phyloP scores from a whole-genome alignment of 306 rosid genomes.

The Cyamopsis tetragonoloba region DNA sequence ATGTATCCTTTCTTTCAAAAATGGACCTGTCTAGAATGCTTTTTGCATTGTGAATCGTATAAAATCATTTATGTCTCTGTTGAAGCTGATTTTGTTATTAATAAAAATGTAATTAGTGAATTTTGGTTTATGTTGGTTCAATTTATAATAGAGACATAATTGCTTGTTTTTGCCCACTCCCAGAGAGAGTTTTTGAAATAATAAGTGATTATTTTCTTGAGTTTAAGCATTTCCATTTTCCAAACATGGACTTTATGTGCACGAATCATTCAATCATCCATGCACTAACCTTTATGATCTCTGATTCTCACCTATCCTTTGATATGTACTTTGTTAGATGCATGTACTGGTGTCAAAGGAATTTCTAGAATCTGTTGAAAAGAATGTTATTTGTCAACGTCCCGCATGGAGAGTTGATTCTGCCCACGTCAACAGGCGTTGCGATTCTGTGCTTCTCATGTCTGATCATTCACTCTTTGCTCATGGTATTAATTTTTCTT shows the following conservation, averaged over 20 bases:
- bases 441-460: slow-evolving; percentile 64
- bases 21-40: too few species aligned
- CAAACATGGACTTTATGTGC: too few species aligned
- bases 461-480: slow-evolving; percentile 83
- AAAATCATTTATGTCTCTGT: too few species aligned
- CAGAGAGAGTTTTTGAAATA: too few species aligned
- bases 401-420: slow-evolving; percentile 80
- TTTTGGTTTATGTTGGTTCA: too few species aligned
- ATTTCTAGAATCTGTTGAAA: slow-evolving; percentile 61
- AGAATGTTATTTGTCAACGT: slow-evolving; percentile 53
- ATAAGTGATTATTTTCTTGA: too few species aligned
- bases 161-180: too few species aligned
- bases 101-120: neutral
- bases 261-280: neutral
- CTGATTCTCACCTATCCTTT: slow-evolving; percentile 23
- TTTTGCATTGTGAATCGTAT: too few species aligned
- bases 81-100: neutral
- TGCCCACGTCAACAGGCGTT: slow-evolving; percentile 53
- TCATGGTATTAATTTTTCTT: slow-evolving; percentile 41
- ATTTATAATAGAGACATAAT: too few species aligned
- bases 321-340: slow-evolving; percentile 42
- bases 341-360: slow-evolving; percentile 50
- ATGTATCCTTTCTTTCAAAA: too few species aligned
- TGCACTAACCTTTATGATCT: neutral
- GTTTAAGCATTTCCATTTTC: too few species aligned